Evolutionary conservation across 305 asterid species (phyloP).

Genomic region (Fraxinus dipetala): DNA sequence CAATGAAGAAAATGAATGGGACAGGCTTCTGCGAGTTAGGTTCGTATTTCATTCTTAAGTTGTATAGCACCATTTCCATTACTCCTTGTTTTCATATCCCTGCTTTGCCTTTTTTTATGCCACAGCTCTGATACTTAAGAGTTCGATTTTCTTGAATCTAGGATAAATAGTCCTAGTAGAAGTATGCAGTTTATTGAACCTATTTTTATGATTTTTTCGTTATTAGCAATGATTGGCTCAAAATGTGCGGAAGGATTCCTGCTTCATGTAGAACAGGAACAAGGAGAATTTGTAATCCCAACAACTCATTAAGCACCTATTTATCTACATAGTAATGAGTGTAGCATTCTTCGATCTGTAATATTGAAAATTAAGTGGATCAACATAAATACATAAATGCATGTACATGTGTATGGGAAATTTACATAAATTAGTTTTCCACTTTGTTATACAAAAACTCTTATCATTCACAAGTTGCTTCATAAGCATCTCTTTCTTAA

Average conservation of each 20-base stretch:
- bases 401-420: background rate
- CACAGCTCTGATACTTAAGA: constrained; percentile 2
- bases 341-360: background rate
- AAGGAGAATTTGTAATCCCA: background rate
- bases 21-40: constrained; percentile 93
- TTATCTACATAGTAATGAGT: background rate
- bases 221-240: background rate
- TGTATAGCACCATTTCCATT: background rate
- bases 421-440: background rate
- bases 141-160: background rate
- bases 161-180: background rate
- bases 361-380: constrained; percentile 4
- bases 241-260: background rate
- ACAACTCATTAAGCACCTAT: background rate
- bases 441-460: background rate
- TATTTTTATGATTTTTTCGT: background rate
- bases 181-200: background rate
- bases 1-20: constrained; percentile 90
- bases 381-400: background rate
- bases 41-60: constrained; percentile 30
- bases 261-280: background rate
- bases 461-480: background rate
- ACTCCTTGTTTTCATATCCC: background rate
- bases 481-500: background rate
- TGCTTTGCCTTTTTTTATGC: constrained; percentile 12